Conservation (phyloP, 257 asterid genomes). For the Striga asiatica region DNA sequence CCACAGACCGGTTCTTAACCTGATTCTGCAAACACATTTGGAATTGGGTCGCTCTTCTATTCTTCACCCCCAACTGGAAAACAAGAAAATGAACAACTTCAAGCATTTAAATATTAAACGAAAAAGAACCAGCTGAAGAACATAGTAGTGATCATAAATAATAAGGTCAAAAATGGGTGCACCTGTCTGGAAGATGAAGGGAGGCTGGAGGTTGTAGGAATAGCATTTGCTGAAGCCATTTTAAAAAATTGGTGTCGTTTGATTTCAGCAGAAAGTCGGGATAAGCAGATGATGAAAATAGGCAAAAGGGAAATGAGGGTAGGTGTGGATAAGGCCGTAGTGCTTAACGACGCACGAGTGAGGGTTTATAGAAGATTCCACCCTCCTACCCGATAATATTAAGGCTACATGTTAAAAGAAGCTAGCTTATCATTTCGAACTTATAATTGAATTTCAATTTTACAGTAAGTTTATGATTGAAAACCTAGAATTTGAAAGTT, state of each 20-base stretch:
- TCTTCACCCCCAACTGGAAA: slow-evolving; percentile 47
- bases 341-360: too few species aligned
- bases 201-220: slow-evolving; percentile 57
- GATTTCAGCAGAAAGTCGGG: slow-evolving; percentile 13
- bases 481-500: too few species aligned
- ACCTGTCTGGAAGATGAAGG: slow-evolving; percentile 54
- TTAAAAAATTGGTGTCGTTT: background rate
- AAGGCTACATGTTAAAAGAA: too few species aligned
- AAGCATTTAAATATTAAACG: background rate
- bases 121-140: slow-evolving; percentile 3
- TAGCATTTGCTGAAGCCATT: slow-evolving; percentile 94
- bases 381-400: too few species aligned
- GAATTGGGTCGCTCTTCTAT: slow-evolving; percentile 44
- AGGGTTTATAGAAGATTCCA: background rate
- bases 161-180: background rate
- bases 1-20: slow-evolving; percentile 49
- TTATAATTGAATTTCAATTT: too few species aligned
- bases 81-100: background rate
- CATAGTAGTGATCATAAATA: background rate
- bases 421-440: too few species aligned
- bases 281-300: slow-evolving; percentile 15
- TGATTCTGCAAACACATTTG: slow-evolving; percentile 44
- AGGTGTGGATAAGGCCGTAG: too few species aligned
- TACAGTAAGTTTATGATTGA: too few species aligned
- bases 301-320: background rate